Evolutionary conservation across 768 basidiomycete species (phyloP).

Genomic region (Agaricus blazei): DNA sequence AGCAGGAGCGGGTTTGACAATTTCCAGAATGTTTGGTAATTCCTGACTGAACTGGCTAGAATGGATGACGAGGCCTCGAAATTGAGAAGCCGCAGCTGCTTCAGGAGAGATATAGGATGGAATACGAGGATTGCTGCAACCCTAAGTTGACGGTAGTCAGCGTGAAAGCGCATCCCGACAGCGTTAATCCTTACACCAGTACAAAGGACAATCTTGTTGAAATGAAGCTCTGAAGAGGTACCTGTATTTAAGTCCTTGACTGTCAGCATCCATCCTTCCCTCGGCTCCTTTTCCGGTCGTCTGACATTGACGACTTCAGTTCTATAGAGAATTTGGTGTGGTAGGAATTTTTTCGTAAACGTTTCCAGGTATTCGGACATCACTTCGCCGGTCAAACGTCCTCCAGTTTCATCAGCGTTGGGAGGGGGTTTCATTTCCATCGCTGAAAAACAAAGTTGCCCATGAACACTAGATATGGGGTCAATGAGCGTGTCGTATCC

Average conservation of each 20-base stretch:
- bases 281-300: constrained; percentile 15
- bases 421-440: constrained; percentile 37
- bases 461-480: constrained; percentile 37
- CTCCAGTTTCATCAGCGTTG: constrained; percentile 21
- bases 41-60: constrained; percentile 40
- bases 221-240: constrained; percentile 5
- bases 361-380: constrained; percentile 42
- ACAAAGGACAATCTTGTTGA: constrained; percentile 3
- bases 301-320: constrained; percentile 44
- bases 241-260: constrained; percentile 22
- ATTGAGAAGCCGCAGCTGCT: constrained; percentile 33
- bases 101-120: constrained; percentile 33
- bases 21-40: constrained; percentile 35
- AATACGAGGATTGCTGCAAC: constrained; percentile 46
- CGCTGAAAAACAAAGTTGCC: constrained; percentile 47
- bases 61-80: constrained; percentile 45
- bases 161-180: not conserved
- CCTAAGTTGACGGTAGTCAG: constrained; percentile 27
- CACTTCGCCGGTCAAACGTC: constrained; percentile 41
- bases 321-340: constrained; percentile 16
- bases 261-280: constrained; percentile 39
- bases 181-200: constrained; percentile 18
- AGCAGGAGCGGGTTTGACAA: constrained; percentile 16
- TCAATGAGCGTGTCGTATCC: not conserved
- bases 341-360: constrained; percentile 36